Base-by-base conservation (phyloP, 2,329 filamentous ascomycete genomes). In the Cyphellophora attinorum region DNA sequence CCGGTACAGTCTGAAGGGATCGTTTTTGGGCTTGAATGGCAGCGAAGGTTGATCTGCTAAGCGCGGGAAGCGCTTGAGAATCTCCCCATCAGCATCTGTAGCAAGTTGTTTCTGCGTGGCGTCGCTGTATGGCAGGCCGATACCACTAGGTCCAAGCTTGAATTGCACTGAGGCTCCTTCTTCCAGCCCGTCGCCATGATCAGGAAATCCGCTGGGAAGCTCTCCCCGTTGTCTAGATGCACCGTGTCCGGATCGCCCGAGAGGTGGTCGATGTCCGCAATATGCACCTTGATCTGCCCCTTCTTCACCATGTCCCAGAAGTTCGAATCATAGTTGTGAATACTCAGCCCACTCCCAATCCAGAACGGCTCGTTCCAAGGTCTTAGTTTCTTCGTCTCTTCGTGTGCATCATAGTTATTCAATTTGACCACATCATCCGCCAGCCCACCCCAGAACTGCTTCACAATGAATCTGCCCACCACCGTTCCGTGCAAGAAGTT, bases 151-250 rank as follows among this genome's bases (percentile, higher is more conserved):
- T 2, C 56, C 57, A 12, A 55, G 47, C 0, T 64, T 59, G 2
- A 61, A n/a, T 59, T 59, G 30, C 74, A 54, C 5, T 61, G 54
- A 1, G 66, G 61, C 11, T 59, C 58, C 4, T 62, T 57, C 35
- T 64, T 61, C 73, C 74, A 78, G 16, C 74, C 74, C 0, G 72
- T 77, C 8, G 64, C 61, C 40, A 62, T 68, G 34, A 76, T 58
- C 0, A 80, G 46, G 1, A 60, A 68, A 33, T 76, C 66, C 0
- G 65, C 60, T 2, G 57, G 37, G 2, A 78, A 37, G 0, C 41
- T 48, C 0, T 58, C 56, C 5, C 67, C 67, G 3, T 56, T 61
- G 2, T 62, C 56, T 4, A 79, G 60, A 27, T 69, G 59, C 1
- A 77, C 55, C 0, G 54, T 58, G 12, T 50, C 51, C n/a, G 58